A percentile compares a stretch with the other conserved stretches of the same genome.
These are phyloP conservation scores for Triangularia verruculosa DNA, from an alignment of 2,329 filamentous ascomycete species.

Conservation along the genomic window DNA sequence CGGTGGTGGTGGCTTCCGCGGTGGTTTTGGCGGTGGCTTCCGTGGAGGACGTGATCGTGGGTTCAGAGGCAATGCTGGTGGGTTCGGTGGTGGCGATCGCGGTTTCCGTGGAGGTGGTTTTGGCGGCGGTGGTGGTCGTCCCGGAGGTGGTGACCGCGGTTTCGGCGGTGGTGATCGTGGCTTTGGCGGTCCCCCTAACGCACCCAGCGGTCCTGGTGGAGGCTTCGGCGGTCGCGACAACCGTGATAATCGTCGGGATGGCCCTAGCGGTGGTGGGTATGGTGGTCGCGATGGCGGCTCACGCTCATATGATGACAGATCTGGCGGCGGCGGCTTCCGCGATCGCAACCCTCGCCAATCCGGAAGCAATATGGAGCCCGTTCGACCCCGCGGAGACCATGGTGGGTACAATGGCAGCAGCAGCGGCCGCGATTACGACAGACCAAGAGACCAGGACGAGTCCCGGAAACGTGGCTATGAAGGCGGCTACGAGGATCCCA, in stretches of 20 bases:
- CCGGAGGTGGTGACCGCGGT: constrained; percentile 44
- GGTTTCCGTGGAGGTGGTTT: constrained; percentile 34
- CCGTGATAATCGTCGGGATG: constrained; percentile 45
- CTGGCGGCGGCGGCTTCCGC: constrained; percentile 42
- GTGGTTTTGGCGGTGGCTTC: constrained; percentile 54
- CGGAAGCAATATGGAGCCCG: constrained; percentile 40
- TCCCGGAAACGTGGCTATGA: constrained; percentile 71
- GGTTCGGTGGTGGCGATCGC: constrained; percentile 35
- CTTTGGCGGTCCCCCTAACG: constrained; percentile 47
- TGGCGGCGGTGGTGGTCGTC: constrained; percentile 41
- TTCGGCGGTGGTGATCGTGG: constrained; percentile 42
- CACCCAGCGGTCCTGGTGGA: constrained; percentile 58
- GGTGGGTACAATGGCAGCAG: constrained; percentile 32
- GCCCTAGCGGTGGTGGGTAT: constrained; percentile 33
- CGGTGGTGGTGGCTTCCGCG: constrained; percentile 50
- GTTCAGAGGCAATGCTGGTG: constrained; percentile 46
- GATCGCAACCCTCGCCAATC: constrained; percentile 46
- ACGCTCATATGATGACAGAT: constrained; percentile 44
- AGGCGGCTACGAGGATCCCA: constrained; percentile 74
- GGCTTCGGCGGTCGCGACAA: constrained; percentile 59
- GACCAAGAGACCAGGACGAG: constrained; percentile 51
- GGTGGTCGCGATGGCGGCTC: constrained; percentile 33
- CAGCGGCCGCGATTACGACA: constrained; percentile 49
- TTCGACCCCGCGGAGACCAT: constrained; percentile 41
- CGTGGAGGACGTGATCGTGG: constrained; percentile 48